A percentile compares a stretch with the other conserved stretches of the same genome.
Conservation (phyloP, 2,329 filamentous ascomycete genomes). For the Fusarium sp. region DNA sequence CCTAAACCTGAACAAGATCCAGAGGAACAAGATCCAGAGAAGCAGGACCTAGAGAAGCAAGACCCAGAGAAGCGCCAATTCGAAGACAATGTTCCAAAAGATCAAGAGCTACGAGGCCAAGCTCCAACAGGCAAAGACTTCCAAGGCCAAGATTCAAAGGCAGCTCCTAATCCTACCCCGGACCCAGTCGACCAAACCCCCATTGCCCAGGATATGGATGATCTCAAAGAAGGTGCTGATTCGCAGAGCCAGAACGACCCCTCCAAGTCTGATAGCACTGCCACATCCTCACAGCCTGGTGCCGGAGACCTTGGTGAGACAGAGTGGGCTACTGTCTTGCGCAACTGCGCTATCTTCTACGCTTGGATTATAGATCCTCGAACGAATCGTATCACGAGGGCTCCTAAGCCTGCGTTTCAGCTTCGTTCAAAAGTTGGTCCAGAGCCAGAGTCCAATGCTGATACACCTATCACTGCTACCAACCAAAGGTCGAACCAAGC, state of each 20-base stretch:
- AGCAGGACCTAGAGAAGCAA: too few species aligned
- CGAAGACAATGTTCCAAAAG: too few species aligned
- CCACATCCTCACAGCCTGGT: background rate
- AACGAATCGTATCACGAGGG: background rate
- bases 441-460: background rate
- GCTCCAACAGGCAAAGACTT: too few species aligned
- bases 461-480: background rate
- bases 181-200: too few species aligned
- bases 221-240: background rate
- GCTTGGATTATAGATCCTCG: background rate
- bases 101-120: too few species aligned
- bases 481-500: background rate
- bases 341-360: constrained; percentile 1
- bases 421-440: background rate
- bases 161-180: too few species aligned
- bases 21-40: too few species aligned
- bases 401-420: background rate
- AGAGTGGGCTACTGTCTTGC: background rate
- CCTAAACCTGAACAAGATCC: too few species aligned
- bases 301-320: background rate
- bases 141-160: too few species aligned
- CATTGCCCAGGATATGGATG: background rate
- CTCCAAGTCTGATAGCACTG: background rate
- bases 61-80: too few species aligned
- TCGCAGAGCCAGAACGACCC: background rate